Evolutionary conservation across 192 early-diverging fungal species (phyloP).

Genomic region (Entomortierella lignicola): DNA sequence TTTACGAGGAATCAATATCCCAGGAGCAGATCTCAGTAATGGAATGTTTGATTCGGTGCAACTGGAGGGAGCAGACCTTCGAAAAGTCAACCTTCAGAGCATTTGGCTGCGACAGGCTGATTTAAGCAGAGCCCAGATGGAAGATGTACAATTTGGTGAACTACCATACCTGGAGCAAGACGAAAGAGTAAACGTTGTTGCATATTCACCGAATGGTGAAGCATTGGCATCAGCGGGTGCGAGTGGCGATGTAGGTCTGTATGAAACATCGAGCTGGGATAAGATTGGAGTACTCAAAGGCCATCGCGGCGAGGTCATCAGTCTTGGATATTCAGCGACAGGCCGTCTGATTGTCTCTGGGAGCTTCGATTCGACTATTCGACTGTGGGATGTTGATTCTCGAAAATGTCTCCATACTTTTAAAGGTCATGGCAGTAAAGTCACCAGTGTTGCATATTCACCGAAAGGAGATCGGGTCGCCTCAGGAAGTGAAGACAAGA

Average conservation of each 20-base stretch:
- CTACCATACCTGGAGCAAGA: not conserved
- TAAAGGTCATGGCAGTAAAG: not conserved
- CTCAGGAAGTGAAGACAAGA: not conserved
- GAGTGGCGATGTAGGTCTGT: not conserved
- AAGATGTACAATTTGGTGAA: not conserved
- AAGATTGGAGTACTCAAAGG: not conserved
- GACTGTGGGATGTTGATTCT: not conserved
- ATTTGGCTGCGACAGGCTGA: not conserved
- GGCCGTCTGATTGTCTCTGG: not conserved
- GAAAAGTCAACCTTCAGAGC: not conserved
- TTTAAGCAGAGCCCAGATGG: not conserved
- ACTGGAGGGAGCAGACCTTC: conserved; percentile 5
- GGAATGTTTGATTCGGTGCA: conserved; percentile 5
- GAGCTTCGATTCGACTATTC: not conserved
- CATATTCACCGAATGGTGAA: conserved; percentile 1
- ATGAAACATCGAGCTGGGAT: not conserved
- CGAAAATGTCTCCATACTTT: not conserved
- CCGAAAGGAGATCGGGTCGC: not conserved
- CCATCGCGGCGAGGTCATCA: not conserved
- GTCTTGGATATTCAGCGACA: not conserved
- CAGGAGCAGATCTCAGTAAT: conserved; percentile 1
- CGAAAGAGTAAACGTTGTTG: not conserved
- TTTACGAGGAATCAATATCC: conserved; percentile 1
- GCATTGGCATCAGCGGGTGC: not conserved
- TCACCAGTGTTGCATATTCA: not conserved